Evolutionary conservation across 2,329 filamentous ascomycete species (phyloP).

Genomic region (Pleurostoma richardsiae): DNA sequence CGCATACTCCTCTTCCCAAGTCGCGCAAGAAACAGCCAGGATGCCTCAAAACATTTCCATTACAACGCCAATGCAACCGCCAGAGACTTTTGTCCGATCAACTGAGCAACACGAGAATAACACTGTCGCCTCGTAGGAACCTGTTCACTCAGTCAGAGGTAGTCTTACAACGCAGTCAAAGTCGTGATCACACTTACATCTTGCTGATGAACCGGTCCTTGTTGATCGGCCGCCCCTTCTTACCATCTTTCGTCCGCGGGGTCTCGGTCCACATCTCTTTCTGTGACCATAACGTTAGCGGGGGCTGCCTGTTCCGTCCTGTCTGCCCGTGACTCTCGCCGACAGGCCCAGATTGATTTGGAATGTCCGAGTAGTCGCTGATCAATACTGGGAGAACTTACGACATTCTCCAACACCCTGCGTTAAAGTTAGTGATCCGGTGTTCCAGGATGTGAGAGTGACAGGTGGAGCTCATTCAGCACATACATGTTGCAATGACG

Average conservation of each 20-base stretch:
- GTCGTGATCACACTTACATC: constrained; percentile 56
- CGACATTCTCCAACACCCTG: constrained; percentile 24
- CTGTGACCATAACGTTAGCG: constrained; percentile 4
- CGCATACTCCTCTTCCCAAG: too few species aligned
- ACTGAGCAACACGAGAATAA: constrained; percentile 81
- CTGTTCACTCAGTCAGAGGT: constrained; percentile 31
- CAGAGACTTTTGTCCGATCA: constrained; percentile 22
- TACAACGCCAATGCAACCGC: too few species aligned
- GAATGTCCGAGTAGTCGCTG: too few species aligned
- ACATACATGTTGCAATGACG: constrained; percentile 99
- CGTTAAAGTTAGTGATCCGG: constrained; percentile 4
- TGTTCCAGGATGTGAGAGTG: too few species aligned
- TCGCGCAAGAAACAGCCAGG: too few species aligned
- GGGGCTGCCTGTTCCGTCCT: too few species aligned
- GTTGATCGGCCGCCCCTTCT: constrained; percentile 87
- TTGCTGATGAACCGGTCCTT: constrained; percentile 99
- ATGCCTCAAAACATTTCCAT: too few species aligned
- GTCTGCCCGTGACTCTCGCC: too few species aligned
- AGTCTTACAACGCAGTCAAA: background rate
- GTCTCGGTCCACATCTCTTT: constrained; percentile 99
- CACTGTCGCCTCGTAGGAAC: constrained; percentile 82
- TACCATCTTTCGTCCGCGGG: constrained; percentile 73
- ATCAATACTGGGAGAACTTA: too few species aligned
- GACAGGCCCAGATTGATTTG: too few species aligned
- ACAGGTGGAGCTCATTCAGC: constrained; percentile 62